These are phyloP conservation scores for Rhizopus delemar DNA, from an alignment of 371 early-diverging fungal genomes.

Conservation along the genomic window DNA sequence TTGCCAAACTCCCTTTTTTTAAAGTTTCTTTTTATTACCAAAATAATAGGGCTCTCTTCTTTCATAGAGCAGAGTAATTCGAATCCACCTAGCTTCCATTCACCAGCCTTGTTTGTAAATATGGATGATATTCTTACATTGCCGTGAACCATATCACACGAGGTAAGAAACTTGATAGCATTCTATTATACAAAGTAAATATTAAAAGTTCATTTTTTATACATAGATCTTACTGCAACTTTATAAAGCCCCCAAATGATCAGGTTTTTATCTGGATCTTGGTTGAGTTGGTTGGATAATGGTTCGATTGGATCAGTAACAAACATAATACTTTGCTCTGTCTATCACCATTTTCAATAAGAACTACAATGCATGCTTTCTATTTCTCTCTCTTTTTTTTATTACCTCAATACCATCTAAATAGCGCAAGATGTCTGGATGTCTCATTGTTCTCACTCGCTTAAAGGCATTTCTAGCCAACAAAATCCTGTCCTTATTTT, in stretches of 20 bases:
- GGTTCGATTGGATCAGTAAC: slow-evolving; percentile 89
- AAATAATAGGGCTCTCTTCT: slow-evolving; percentile 69
- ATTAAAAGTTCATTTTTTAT: slow-evolving; percentile 4
- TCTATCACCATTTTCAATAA: slow-evolving; percentile 44
- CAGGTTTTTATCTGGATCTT: slow-evolving; percentile 64
- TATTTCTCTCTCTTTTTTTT: neutral
- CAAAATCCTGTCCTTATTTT: slow-evolving; percentile 64
- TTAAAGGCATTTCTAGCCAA: slow-evolving; percentile 89
- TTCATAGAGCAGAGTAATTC: slow-evolving; percentile 76
- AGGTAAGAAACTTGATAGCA: slow-evolving; percentile 86
- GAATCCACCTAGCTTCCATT: slow-evolving; percentile 93
- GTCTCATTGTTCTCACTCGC: slow-evolving; percentile 84
- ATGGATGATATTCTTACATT: slow-evolving; percentile 78
- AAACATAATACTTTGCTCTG: slow-evolving; percentile 83
- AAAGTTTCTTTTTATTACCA: slow-evolving; percentile 39
- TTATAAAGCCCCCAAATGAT: slow-evolving; percentile 88
- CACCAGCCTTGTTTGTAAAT: slow-evolving; percentile 85
- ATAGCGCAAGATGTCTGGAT: slow-evolving; percentile 85
- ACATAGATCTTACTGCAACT: slow-evolving; percentile 65
- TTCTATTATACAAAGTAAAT: slow-evolving; percentile 46
- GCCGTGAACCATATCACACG: slow-evolving; percentile 87
- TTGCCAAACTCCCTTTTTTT: neutral
- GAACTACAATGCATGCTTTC: neutral
- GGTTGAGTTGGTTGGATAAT: slow-evolving; percentile 59
- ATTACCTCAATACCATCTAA: slow-evolving; percentile 85